Evolutionary conservation across 345 rosid species (phyloP).

Genomic region (Gossypium turneri): DNA sequence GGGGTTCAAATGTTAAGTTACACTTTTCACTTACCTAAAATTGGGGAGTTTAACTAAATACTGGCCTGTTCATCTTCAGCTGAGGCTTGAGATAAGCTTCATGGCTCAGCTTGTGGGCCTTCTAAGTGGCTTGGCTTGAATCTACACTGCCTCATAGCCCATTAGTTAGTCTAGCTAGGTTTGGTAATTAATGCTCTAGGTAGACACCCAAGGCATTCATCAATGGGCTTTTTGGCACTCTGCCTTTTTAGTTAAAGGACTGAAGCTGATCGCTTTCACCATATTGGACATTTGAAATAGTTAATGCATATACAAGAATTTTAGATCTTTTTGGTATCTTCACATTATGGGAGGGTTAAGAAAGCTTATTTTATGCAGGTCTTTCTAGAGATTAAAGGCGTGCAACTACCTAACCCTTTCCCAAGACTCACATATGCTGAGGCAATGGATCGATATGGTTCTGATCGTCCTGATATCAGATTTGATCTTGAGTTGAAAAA

Average conservation of each 20-base stretch:
- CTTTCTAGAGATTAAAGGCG: conserved; percentile 75
- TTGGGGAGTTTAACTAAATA: neutral
- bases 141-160: too few relatives aligned
- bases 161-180: conserved; percentile 4
- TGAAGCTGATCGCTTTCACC: neutral
- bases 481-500: conserved; percentile 89
- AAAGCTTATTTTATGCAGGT: conserved; percentile 47
- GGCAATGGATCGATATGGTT: conserved; percentile 82
- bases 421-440: conserved; percentile 90
- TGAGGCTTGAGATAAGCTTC: neutral
- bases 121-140: neutral
- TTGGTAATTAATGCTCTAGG: neutral
- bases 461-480: conserved; percentile 93
- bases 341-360: conserved; percentile 1
- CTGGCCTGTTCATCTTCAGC: neutral
- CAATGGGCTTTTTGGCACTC: neutral
- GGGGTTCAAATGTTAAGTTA: neutral
- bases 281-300: neutral
- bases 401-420: conserved; percentile 74
- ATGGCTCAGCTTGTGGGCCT: neutral
- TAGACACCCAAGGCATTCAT: neutral
- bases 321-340: neutral
- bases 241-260: neutral
- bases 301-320: conserved; percentile 3
- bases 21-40: neutral